phyloP scores from a whole-genome alignment of 331 rosid species.

The Pyrus hybrid region DNA sequence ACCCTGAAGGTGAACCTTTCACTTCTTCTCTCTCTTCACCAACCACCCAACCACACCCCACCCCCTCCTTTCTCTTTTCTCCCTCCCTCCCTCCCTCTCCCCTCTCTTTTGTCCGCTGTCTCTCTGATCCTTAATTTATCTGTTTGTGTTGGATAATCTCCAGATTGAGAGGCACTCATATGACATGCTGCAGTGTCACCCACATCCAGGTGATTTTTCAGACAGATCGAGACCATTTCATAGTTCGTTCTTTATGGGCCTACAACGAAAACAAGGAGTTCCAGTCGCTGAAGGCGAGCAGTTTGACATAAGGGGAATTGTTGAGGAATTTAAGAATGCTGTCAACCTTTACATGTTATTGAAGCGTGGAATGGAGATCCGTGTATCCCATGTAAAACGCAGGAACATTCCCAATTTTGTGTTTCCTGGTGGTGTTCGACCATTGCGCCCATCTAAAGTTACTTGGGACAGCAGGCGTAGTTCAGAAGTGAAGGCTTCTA shows the following conservation, averaged over 20 bases:
- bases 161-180: slow-evolving; percentile 80
- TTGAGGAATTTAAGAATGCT: slow-evolving; percentile 63
- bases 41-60: no score
- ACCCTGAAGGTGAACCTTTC: slow-evolving; percentile 58
- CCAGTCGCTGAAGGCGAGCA: slow-evolving; percentile 60
- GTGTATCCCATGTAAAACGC: slow-evolving; percentile 71
- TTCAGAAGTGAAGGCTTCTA: slow-evolving; percentile 52
- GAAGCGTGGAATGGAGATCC: slow-evolving; percentile 80
- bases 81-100: no score
- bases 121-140: slow-evolving; percentile 5
- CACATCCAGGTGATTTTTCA: slow-evolving; percentile 83
- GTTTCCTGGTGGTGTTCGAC: slow-evolving; percentile 77
- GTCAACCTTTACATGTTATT: slow-evolving; percentile 47
- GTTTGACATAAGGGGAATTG: slow-evolving; percentile 78
- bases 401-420: slow-evolving; percentile 71
- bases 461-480: slow-evolving; percentile 50
- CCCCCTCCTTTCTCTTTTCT: background rate
- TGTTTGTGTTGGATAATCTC: slow-evolving; percentile 7
- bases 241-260: slow-evolving; percentile 88
- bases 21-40: no score
- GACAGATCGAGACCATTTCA: slow-evolving; percentile 69
- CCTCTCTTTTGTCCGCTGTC: no score
- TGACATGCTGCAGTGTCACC: slow-evolving; percentile 90
- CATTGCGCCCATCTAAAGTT: slow-evolving; percentile 41
- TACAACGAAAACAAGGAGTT: slow-evolving; percentile 83